Conservation (phyloP, 805 yeast genomes). For the Kuraishia cidri region DNA sequence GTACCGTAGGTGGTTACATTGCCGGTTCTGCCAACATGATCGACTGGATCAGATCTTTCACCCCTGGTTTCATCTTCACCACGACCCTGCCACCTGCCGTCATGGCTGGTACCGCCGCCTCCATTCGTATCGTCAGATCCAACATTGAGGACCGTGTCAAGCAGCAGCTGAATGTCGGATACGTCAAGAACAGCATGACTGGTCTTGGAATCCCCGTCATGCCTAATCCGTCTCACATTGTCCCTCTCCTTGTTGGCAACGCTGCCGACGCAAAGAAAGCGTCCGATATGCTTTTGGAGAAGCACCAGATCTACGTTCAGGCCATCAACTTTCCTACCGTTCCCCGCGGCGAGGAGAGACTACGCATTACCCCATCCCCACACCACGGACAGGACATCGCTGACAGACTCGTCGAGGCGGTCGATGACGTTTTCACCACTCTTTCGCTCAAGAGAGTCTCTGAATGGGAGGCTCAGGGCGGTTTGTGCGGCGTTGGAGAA, state of each 20-base stretch:
- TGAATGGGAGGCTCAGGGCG: slow-evolving; percentile 77
- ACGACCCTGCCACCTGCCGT: slow-evolving; percentile 96
- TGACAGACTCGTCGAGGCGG: slow-evolving; percentile 66
- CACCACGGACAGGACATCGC: slow-evolving; percentile 79
- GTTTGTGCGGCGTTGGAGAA: slow-evolving; percentile 86
- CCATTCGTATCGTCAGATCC: slow-evolving; percentile 76
- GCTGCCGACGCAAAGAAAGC: slow-evolving; percentile 90
- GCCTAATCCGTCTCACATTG: slow-evolving; percentile 96
- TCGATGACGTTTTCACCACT: slow-evolving; percentile 73
- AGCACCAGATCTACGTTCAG: slow-evolving; percentile 88
- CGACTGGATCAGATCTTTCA: slow-evolving; percentile 94
- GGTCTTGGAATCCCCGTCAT: slow-evolving; percentile 84
- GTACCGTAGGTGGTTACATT: slow-evolving; percentile 95
- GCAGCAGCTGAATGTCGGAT: slow-evolving; percentile 81
- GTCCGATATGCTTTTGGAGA: slow-evolving; percentile 77
- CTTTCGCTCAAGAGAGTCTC: slow-evolving; percentile 64
- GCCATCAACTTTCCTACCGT: slow-evolving; percentile 99
- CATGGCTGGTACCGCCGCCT: slow-evolving; percentile 91
- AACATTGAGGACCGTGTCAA: slow-evolving; percentile 69
- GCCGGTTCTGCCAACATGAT: slow-evolving; percentile 79
- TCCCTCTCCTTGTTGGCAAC: slow-evolving; percentile 91
- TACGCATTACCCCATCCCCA: slow-evolving; percentile 98
- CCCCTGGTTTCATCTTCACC: slow-evolving; percentile 97
- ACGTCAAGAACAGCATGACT: slow-evolving; percentile 67
- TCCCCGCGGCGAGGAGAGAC: slow-evolving; percentile 89